Conservation (phyloP, 371 early-diverging fungal species). For the Saksenaea vasiformis region DNA sequence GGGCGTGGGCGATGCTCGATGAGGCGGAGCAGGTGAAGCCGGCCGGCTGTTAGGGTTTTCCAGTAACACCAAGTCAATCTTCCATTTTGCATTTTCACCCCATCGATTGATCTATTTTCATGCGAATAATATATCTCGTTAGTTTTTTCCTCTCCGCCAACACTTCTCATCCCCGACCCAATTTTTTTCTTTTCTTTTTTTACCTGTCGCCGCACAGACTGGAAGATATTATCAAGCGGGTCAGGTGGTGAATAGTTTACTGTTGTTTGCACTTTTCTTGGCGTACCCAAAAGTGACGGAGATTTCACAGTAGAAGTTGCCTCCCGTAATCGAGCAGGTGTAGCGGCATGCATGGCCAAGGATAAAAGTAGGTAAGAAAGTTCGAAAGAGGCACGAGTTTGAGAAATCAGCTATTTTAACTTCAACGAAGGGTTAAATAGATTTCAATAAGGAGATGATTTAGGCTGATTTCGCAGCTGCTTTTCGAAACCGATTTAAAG, state of each 20-base stretch:
- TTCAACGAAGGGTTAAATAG: slow-evolving; percentile 1
- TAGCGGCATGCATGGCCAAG: not conserved
- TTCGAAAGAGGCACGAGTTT: not conserved
- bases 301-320: slow-evolving; percentile 21
- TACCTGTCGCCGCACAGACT: slow-evolving; percentile 36
- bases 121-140: slow-evolving; percentile 8
- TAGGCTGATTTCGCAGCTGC: not conserved
- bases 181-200: too few species aligned
- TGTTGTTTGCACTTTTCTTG: not conserved
- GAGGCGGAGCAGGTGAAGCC: slow-evolving; percentile 14
- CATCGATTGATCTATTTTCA: slow-evolving; percentile 30
- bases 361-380: not conserved
- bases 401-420: not conserved
- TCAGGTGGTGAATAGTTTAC: slow-evolving; percentile 18
- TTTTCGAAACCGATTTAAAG: slow-evolving; percentile 1
- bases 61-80: slow-evolving; percentile 37
- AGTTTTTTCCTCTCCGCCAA: not conserved
- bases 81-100: slow-evolving; percentile 42
- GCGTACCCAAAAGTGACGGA: slow-evolving; percentile 23
- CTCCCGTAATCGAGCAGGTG: slow-evolving; percentile 19
- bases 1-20: slow-evolving; percentile 9
- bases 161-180: slow-evolving; percentile 1
- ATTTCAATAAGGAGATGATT: slow-evolving; percentile 2
- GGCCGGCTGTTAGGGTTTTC: slow-evolving; percentile 18
- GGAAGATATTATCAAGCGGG: slow-evolving; percentile 28